A percentile compares a stretch with the other conserved stretches of the same genome.
phyloP scores from a whole-genome alignment of 768 basidiomycete species.

The Agrocybe pediades region DNA sequence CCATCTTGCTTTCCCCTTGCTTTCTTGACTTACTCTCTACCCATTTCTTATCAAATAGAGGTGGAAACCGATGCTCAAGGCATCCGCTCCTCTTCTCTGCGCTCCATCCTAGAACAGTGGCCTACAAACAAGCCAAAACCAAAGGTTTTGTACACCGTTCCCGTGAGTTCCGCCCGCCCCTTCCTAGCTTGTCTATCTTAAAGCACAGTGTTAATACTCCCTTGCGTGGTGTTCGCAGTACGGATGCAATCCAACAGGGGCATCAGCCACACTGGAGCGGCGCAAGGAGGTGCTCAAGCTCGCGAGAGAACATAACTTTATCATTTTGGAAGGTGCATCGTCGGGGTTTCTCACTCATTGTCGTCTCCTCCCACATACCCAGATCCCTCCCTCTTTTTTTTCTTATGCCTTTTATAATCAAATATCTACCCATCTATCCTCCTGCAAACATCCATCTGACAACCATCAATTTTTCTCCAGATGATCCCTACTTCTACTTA shows the following conservation, averaged over 20 bases:
- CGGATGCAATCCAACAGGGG: constrained; percentile 87
- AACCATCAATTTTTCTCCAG: constrained; percentile 4
- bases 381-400: too few species aligned
- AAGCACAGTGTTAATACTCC: too few species aligned
- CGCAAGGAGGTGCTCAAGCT: constrained; percentile 72
- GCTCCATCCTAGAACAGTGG: constrained; percentile 73
- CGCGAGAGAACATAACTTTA: constrained; percentile 70
- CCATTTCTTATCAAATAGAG: constrained; percentile 45
- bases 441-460: neutral
- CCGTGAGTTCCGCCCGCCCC: constrained; percentile 43
- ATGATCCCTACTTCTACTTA: constrained; percentile 75
- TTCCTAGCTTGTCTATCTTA: neutral
- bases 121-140: constrained; percentile 70
- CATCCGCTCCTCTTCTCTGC: constrained; percentile 59
- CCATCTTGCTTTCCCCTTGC: neutral
- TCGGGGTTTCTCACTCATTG: neutral
- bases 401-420: too few species aligned
- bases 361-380: neutral
- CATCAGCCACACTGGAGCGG: constrained; percentile 70
- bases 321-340: constrained; percentile 80
- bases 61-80: constrained; percentile 78
- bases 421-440: neutral
- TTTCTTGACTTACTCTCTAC: constrained; percentile 8
- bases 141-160: constrained; percentile 80
- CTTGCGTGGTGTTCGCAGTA: constrained; percentile 52